Evolutionary conservation across 2,329 filamentous ascomycete species (phyloP), one percentile per base, ranked within the genome.

Genomic region (Onygenales sp.): DNA sequence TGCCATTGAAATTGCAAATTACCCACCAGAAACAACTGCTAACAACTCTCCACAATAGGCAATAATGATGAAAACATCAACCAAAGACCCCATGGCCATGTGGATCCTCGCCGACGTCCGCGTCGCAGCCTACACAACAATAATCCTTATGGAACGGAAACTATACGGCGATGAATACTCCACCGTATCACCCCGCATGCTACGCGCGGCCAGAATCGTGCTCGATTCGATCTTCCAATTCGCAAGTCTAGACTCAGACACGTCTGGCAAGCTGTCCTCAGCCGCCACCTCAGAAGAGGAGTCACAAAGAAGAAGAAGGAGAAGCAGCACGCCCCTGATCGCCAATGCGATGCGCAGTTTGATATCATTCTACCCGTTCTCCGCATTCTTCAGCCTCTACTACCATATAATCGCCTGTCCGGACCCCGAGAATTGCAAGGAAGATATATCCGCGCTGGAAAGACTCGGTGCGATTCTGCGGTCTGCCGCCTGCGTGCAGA

Each of bases 101-200:
- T 51, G 48, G 48, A 4, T 51, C 14, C 31, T 42, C 31, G 48
- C 48, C 14, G 48, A 51, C 27, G 9, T 42, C 14, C 10, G 42
- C 37, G 31, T 42, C 31, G 37, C n/a, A 11, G 37, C 37, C 9
- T 10, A 51, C 27, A 51, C 37, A 13, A 14, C 9, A 11, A 51
- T 51, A 13, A 51, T 51, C 27, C 34, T 51, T 36, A 51, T 51
- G 48, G 34, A 51, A 33, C 48, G 48, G 1, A 51, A 51, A 42
- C 42, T 51, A n/a, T 32, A 42, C 48, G 48, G 31, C 42, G 37
- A 51, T 2, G 37, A 51, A n/a, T 14, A 17, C 14, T 21, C 27
- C 9, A n/a, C 37, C 1, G 48, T 51, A 10, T 51, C 48, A 1
- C 34, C 11, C 7, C 48, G 37, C 9, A 51, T 10, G 13, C 37